Percentiles rank a stretch among this genome's conserved stretches.
Evolutionary conservation across 1,284 basidiomycete species (phyloP).

Genomic region (Austroboletus sp.): DNA sequence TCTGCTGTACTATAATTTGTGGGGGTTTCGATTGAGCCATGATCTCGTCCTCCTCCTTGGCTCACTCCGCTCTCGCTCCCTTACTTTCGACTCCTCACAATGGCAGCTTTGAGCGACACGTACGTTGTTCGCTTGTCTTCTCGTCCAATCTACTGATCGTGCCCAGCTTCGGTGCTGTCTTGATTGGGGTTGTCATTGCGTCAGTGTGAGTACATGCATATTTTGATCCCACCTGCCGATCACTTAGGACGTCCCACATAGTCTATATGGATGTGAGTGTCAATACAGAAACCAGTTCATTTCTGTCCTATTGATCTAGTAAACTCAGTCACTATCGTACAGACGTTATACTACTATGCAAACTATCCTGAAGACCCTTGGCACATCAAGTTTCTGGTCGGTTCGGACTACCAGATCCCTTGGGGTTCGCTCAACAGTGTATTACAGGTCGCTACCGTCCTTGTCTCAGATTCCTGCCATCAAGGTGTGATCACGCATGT

Average conservation of each 20-base stretch:
- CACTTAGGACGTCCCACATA: constrained; percentile 16
- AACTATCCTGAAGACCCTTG: constrained; percentile 45
- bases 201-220: constrained; percentile 33
- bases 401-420: not conserved
- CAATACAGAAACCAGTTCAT: not conserved
- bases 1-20: not conserved
- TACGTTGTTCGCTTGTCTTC: constrained; percentile 3
- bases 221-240: not conserved
- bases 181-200: constrained; percentile 45
- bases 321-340: constrained; percentile 48
- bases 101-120: constrained; percentile 19
- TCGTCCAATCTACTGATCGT: not conserved
- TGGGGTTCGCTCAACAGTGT: not conserved
- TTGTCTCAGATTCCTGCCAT: not conserved
- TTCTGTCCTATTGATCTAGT: not conserved
- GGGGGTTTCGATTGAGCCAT: not conserved
- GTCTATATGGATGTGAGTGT: constrained; percentile 48
- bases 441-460: not conserved
- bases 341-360: constrained; percentile 53
- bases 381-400: constrained; percentile 43
- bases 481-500: not conserved
- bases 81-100: constrained; percentile 1
- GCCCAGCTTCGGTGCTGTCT: constrained; percentile 43
- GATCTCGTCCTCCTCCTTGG: not conserved
- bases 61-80: not conserved